These are phyloP conservation scores for Inosperma sp. DNA, from an alignment of 768 basidiomycete species.

Conservation along the genomic window DNA sequence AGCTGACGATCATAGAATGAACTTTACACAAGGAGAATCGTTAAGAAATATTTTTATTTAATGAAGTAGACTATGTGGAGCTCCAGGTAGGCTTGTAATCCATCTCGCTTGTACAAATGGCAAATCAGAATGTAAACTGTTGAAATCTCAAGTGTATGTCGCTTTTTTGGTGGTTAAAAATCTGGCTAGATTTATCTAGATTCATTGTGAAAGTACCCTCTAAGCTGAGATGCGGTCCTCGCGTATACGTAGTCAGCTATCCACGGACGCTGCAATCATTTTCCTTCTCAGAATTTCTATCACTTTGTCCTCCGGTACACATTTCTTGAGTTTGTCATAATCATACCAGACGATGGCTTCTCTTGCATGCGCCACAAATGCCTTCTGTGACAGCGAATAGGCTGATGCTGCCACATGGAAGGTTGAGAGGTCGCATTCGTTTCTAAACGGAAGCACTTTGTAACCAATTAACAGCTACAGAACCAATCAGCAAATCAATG, in stretches of 20 bases:
- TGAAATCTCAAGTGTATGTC: too few species aligned
- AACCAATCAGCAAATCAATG: not conserved
- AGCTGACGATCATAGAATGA: slow-evolving; percentile 75
- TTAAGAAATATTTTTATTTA: not conserved
- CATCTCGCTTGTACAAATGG: too few species aligned
- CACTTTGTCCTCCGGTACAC: slow-evolving; percentile 51
- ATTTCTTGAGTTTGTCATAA: slow-evolving; percentile 62
- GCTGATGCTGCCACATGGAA: slow-evolving; percentile 52
- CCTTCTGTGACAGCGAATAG: slow-evolving; percentile 60
- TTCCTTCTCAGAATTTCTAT: slow-evolving; percentile 32
- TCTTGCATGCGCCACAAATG: slow-evolving; percentile 61
- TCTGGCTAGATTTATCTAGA: too few species aligned
- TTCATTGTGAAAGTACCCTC: too few species aligned
- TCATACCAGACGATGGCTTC: slow-evolving; percentile 75
- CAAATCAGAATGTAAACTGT: too few species aligned
- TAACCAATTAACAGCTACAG: slow-evolving; percentile 62
- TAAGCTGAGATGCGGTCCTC: too few species aligned
- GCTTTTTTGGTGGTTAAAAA: too few species aligned
- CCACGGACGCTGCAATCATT: slow-evolving; percentile 10
- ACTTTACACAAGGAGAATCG: not conserved
- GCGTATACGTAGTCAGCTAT: too few species aligned
- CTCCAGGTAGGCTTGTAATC: too few species aligned
- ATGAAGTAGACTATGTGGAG: too few species aligned
- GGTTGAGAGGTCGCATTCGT: slow-evolving; percentile 33
- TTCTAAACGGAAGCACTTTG: slow-evolving; percentile 36